These are phyloP conservation scores for Vicia villosa DNA, from an alignment of 306 rosid species.

Conservation along the genomic window DNA sequence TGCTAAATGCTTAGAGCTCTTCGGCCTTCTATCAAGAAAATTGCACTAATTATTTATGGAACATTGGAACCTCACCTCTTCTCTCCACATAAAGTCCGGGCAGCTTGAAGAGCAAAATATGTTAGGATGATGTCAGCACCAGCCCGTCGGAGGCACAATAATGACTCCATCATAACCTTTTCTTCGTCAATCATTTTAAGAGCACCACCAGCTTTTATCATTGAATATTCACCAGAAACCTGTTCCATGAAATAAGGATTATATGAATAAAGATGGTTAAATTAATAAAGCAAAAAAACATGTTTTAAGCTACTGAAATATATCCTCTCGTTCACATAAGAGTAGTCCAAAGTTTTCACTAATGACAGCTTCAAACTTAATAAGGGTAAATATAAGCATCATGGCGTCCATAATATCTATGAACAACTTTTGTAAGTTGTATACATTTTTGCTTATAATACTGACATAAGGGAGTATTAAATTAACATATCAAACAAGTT, in stretches of 20 bases:
- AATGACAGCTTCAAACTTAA: conserved; percentile 20
- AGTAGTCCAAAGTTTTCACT: conserved; percentile 1
- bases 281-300: not conserved
- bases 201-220: conserved; percentile 89
- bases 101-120: conserved; percentile 93
- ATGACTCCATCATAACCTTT: conserved; percentile 91
- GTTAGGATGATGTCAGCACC: conserved; percentile 94
- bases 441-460: not conserved
- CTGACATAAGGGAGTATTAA: not conserved
- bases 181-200: conserved; percentile 93
- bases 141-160: conserved; percentile 88
- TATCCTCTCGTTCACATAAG: conserved; percentile 14
- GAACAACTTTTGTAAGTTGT: conserved; percentile 11
- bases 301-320: conserved; percentile 5
- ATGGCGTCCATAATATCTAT: not conserved
- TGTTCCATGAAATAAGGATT: conserved; percentile 27
- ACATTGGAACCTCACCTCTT: conserved; percentile 56
- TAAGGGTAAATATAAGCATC: conserved; percentile 14
- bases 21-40: conserved; percentile 10
- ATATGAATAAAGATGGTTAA: not conserved
- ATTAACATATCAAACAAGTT: conserved; percentile 4
- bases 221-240: conserved; percentile 99
- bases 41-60: not conserved
- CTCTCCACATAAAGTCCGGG: conserved; percentile 78
- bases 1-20: conserved; percentile 14